Evolutionary conservation across 768 basidiomycete species (phyloP), one percentile per base, ranked within the genome.

Genomic region (Tulasnella sp.): DNA sequence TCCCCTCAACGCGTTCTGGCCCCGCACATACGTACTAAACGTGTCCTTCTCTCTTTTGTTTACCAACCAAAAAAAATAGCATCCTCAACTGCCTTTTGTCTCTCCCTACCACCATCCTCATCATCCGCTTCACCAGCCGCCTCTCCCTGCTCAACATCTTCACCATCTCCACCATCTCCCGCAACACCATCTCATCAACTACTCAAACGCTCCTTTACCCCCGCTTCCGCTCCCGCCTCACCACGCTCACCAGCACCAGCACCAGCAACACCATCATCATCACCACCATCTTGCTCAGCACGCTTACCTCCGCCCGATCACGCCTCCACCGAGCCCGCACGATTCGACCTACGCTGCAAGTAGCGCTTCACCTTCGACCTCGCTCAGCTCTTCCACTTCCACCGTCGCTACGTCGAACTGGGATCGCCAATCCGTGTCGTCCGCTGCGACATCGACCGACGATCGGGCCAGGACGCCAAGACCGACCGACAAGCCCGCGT

Each of bases 91-190:
- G 62, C 34, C 62, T 31, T 68, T 31, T 52, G 52, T n/a, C 62
- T 31, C 34, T 68, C 62, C 62, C 14, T 68, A 68, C 62, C 62
- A 68, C 31, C 62, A 68, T 68, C 62, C 62, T 34, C 62, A 68
- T 36, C 62, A 68, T 68, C 62, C 62, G 24, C 62, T 68, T 68
- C 62, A 36, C 31, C 62, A 68, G 31, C 62, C 62, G 62, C 62
- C 62, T 34, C 62, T 27, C 18, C 62, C 62, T 36, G 27, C 62
- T 14, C 62, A 68, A 16, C 62, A 68, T 68, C 62, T 31, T 4
- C 62, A 68, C 31, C 62, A 68, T 68, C 62, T 68, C 10, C 62
- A 68, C 62, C 62, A 68, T 68, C 62, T 68, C 34, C 62, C 62
- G 27, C 62, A 68, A 36, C 62, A 68, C 31, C 62, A 68, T 68